Evolutionary conservation across 225 moss, liverwort and hornwort species (phyloP).

Genomic region (Polytrichum commune): DNA sequence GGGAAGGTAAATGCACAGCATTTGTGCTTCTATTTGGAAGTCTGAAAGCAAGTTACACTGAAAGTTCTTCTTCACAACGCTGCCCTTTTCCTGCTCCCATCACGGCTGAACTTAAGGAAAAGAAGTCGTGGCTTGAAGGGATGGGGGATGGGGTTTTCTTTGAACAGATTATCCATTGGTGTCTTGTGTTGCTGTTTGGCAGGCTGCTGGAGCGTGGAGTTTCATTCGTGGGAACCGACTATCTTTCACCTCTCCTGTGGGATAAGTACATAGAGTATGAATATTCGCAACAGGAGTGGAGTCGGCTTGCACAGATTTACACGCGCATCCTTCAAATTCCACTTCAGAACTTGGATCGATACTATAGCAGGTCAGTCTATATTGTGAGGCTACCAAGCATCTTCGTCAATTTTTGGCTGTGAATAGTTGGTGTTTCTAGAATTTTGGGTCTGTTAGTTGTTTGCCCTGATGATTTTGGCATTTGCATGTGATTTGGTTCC

Average conservation of each 20-base stretch:
- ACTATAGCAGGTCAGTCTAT: slow-evolving; percentile 59
- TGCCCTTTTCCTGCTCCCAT: slow-evolving; percentile 94
- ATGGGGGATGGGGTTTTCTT: slow-evolving; percentile 18
- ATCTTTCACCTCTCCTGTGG: slow-evolving; percentile 76
- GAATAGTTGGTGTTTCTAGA: neutral
- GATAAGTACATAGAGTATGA: slow-evolving; percentile 98
- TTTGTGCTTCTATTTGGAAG: slow-evolving; percentile 99
- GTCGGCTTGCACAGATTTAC: slow-evolving; percentile 79
- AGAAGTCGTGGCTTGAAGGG: slow-evolving; percentile 57
- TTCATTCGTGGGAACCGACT: slow-evolving; percentile 81
- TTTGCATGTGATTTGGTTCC: neutral
- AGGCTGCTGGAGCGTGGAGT: slow-evolving; percentile 96
- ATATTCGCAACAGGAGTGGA: slow-evolving; percentile 78
- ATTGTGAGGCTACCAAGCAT: slow-evolving; percentile 67
- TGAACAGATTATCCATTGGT: slow-evolving; percentile 16
- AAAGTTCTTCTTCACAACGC: slow-evolving; percentile 98
- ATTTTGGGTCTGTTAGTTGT: too few relatives aligned
- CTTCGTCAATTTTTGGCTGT: neutral
- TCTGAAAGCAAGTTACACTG: slow-evolving; percentile 99
- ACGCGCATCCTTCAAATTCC: slow-evolving; percentile 86
- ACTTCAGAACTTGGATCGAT: slow-evolving; percentile 77
- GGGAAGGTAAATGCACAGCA: slow-evolving; percentile 99
- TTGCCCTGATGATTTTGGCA: too few relatives aligned
- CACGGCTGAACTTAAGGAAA: slow-evolving; percentile 88
- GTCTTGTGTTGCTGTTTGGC: slow-evolving; percentile 34